Evolutionary conservation across 1,284 basidiomycete species (phyloP).

Genomic region (Amylostereum chailletii): DNA sequence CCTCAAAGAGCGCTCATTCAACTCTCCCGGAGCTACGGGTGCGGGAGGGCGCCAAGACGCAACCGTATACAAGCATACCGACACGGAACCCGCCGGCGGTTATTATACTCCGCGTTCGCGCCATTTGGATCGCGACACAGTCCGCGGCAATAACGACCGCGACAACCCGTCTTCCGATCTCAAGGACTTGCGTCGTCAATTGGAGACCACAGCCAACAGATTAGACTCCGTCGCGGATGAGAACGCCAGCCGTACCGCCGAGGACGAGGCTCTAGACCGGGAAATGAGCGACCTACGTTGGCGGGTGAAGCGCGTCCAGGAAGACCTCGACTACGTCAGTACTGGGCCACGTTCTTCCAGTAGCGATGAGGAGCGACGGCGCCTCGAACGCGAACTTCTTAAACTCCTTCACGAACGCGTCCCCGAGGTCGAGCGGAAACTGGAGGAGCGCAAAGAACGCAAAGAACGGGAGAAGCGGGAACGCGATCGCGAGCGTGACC

Average conservation of each 20-base stretch:
- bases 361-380: conserved; percentile 82
- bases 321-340: conserved; percentile 88
- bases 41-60: conserved; percentile 75
- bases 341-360: conserved; percentile 67
- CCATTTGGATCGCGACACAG: conserved; percentile 81
- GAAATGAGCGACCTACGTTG: conserved; percentile 88
- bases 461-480: conserved; percentile 74
- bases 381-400: conserved; percentile 85
- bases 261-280: conserved; percentile 84
- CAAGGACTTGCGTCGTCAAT: conserved; percentile 79
- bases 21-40: conserved; percentile 39
- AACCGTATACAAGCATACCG: conserved; percentile 87
- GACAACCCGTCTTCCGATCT: conserved; percentile 71
- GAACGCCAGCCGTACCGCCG: conserved; percentile 52
- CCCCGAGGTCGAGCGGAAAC: conserved; percentile 83
- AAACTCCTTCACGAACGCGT: conserved; percentile 86
- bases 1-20: conserved; percentile 67
- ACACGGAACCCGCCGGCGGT: conserved; percentile 46
- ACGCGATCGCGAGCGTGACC: conserved; percentile 75
- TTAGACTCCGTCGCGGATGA: conserved; percentile 69
- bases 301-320: conserved; percentile 81
- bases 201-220: conserved; percentile 77
- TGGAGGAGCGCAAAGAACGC: conserved; percentile 74
- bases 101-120: conserved; percentile 84
- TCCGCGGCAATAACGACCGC: conserved; percentile 69